Base-by-base conservation (phyloP, 371 early-diverging fungal genomes). In the Vairimorpha ceranae region DNA sequence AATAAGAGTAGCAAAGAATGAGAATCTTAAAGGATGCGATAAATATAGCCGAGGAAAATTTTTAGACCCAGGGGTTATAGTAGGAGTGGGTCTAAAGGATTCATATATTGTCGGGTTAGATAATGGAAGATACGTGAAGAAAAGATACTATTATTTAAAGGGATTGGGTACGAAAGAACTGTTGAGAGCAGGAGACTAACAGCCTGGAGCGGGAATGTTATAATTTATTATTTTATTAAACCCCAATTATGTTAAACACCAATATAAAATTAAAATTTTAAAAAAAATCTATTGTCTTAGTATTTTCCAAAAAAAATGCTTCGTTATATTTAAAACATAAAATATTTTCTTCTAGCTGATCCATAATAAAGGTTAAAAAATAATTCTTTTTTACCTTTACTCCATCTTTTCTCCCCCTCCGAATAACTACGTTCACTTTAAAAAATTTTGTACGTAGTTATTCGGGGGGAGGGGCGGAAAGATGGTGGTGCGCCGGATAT, bases 121-220 rank as follows among this genome's bases (percentile, higher is more conserved):
- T 14, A 29, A 67, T 23, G 43, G 35, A 14, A 65, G 30, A 51
- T 41, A 29, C 19, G 25, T 46, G n/a, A 46, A 67, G 4, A 67
- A 67, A 67, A 67, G 54, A 51, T 51, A 67, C 41, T 67, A 51
- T 67, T 19, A 67, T 48, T 30, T 67, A 21, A 67, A 67, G 41
- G 32, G 32, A 10, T 59, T 23, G 32, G 19, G 29, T 17, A 29
- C 10, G 29, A 32, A 23, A 29, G 25, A 7, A 29, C 4, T 7
- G 59, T 14, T 59, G 6, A 25, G 17, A 59, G 6, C 14, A 10
- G 14, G 33, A 59, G 25, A 59, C 25, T 32, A 32, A 10, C 33
- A 17, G 10, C 7, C 33, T 29, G 6, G 33, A 59, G 23, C 25
- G 25, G 33, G 25, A n/a, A 59, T 59, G 59, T 59, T 12, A 29